Base-by-base conservation (phyloP, 805 yeast species). In the Jamesozyma lodderae region DNA sequence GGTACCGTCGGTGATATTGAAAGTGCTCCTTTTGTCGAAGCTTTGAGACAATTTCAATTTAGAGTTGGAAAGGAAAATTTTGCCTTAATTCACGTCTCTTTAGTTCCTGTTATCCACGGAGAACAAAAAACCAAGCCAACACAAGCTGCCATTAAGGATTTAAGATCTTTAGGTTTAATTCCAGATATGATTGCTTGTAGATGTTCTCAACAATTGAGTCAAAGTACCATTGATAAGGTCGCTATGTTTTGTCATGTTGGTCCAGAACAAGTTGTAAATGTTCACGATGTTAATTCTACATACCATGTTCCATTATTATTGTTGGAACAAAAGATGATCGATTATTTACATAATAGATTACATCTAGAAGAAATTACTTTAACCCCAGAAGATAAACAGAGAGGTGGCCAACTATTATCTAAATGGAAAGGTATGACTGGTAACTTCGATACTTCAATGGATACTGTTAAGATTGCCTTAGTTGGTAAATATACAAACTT, bases 1-100 rank as follows among this genome's bases (percentile, higher is more conserved):
- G 99, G 99, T 62, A 92, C 99, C 22, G 98, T 92, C 42, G 99
- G 99, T 59, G 99, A 92, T 62, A 92, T 92, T 56, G 99, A 92
- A 69, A 78, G 90, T 59, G 98, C 97, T 38, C 98, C 99, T 20
- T 92, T 92, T 51, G 96, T 92, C 40, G 99, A 92, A 69, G 99
- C 99, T 19, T 75, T 92, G 47, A 83, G 99, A 72, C 99, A 92
- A 67, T 92, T 92, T 68, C 98, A 92, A 70, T 92, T 92, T 69
- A 79, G 95, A 59, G 97, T 90, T 44, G 97, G 97, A 15, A 68
- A 70, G 41, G 95, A 86, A 48, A 92, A 85, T 67, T 92, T 92
- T 66, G 94, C 96, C 15, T 72, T 92, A 59, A 85, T 90, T 54
- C 99, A 92, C 54, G 99, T 92, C 35, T 90, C 97, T 32, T 71